Conservation (phyloP, 2,329 filamentous ascomycete genomes). For the Penicillium digitatum region DNA sequence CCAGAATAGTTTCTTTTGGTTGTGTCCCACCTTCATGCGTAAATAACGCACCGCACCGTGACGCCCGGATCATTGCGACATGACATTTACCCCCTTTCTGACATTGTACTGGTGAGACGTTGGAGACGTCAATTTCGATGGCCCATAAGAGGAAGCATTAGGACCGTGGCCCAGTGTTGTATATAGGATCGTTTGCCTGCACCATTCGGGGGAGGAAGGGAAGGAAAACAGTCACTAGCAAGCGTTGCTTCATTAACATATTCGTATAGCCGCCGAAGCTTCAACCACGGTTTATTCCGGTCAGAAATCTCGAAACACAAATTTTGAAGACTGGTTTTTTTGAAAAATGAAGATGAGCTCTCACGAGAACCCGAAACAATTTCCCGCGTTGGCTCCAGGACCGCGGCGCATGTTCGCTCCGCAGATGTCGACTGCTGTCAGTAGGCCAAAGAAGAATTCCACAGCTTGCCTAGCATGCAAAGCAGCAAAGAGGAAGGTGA, state of each 20-base stretch:
- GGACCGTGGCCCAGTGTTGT: not conserved
- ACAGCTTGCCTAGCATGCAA: slow-evolving; percentile 37
- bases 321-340: not conserved
- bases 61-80: slow-evolving; percentile 3
- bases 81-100: slow-evolving; percentile 5
- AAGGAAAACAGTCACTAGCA: not conserved
- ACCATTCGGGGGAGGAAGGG: no score
- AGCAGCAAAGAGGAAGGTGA: slow-evolving; percentile 37
- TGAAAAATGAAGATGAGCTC: slow-evolving; percentile 11
- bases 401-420: slow-evolving; percentile 21
- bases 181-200: not conserved
- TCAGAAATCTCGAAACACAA: not conserved
- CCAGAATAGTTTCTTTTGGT: slow-evolving; percentile 4
- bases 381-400: slow-evolving; percentile 29
- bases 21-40: not conserved
- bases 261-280: not conserved
- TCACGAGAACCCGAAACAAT: slow-evolving; percentile 22
- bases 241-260: not conserved
- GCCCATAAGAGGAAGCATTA: not conserved
- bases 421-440: slow-evolving; percentile 20
- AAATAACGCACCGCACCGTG: slow-evolving; percentile 3
- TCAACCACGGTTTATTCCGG: not conserved
- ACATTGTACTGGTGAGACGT: not conserved
- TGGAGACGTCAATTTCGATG: slow-evolving; percentile 1
- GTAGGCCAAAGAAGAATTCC: slow-evolving; percentile 35